Evolutionary conservation across 441 rosid genomes (phyloP).

Genomic region (Geranium incanum): DNA sequence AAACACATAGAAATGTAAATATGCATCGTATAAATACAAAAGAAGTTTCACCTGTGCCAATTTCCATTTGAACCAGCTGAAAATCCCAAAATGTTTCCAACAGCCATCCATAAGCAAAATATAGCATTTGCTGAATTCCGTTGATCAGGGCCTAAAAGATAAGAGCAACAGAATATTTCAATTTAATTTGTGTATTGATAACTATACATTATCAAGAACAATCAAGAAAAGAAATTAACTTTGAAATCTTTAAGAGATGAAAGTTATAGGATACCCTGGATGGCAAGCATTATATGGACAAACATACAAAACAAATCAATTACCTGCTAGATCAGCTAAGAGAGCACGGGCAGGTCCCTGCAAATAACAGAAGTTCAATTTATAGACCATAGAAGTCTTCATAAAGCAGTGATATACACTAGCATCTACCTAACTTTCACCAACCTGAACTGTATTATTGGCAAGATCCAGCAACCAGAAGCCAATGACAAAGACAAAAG

Average conservation of each 20-base stretch:
- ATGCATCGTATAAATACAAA: not conserved
- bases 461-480: constrained; percentile 99
- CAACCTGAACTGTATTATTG: constrained; percentile 89
- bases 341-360: constrained; percentile 99
- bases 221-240: not conserved
- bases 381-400: constrained; percentile 7
- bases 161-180: constrained; percentile 18
- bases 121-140: constrained; percentile 84
- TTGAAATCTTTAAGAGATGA: constrained; percentile 13
- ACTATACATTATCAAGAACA: constrained; percentile 1
- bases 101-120: constrained; percentile 95
- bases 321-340: constrained; percentile 83
- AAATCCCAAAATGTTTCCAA: constrained; percentile 90
- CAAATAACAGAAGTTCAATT: constrained; percentile 19
- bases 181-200: constrained; percentile 21
- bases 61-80: constrained; percentile 91
- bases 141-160: constrained; percentile 75
- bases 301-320: constrained; percentile 4
- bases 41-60: constrained; percentile 67
- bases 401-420: not conserved
- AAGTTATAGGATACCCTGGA: constrained; percentile 12
- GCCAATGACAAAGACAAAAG: constrained; percentile 75
- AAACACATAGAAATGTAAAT: not conserved
- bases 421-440: not conserved
- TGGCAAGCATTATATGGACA: constrained; percentile 9